Conservation (phyloP, 768 basidiomycete species). For the Coprinellus micaceus region DNA sequence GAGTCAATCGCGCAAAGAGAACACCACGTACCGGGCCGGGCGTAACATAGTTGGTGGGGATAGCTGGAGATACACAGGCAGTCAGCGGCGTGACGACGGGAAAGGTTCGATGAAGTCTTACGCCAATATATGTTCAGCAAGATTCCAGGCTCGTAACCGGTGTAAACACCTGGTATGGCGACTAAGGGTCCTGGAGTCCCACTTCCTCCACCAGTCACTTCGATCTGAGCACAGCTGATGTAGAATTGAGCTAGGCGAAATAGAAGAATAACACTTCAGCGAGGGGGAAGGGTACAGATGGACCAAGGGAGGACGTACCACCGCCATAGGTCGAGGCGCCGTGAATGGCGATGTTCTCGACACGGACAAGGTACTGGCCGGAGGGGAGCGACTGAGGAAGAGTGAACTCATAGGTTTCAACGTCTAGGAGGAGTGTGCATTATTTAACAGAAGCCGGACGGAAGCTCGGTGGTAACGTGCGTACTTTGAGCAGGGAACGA, state of each 20-base stretch:
- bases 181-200: constrained; percentile 22
- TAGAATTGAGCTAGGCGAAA: constrained; percentile 24
- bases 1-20: no score
- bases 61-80: background rate
- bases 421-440: background rate
- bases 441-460: background rate
- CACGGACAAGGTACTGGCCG: constrained; percentile 36
- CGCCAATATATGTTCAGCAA: constrained; percentile 17
- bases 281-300: background rate
- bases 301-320: constrained; percentile 25
- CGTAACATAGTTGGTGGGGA: constrained; percentile 11
- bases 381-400: constrained; percentile 31
- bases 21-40: constrained; percentile 9
- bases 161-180: constrained; percentile 26
- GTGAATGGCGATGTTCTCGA: constrained; percentile 40
- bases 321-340: constrained; percentile 31
- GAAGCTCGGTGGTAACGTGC: background rate
- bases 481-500: constrained; percentile 34
- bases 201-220: constrained; percentile 30
- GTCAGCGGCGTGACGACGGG: background rate
- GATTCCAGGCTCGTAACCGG: constrained; percentile 20
- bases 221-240: constrained; percentile 35
- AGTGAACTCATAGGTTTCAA: constrained; percentile 27
- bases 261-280: background rate
- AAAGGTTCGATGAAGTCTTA: background rate